Conservation (phyloP, 345 rosid genomes). For the Physaria fendleri region DNA sequence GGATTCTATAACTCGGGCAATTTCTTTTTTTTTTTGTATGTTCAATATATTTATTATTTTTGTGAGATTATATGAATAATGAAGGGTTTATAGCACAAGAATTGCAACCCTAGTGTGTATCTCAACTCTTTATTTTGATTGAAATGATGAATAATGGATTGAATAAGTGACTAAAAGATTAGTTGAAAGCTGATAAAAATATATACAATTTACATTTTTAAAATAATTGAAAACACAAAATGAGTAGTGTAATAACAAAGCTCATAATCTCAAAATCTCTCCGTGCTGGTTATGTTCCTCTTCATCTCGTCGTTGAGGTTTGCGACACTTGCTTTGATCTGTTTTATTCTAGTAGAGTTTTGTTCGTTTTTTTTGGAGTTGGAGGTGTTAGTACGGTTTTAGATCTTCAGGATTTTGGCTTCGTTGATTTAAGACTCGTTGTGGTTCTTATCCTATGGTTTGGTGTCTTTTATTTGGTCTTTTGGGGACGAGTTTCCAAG, state of each 20-base stretch:
- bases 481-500: too few relatives aligned
- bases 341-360: too few relatives aligned
- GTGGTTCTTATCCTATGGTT: too few relatives aligned
- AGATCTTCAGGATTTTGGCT: too few relatives aligned
- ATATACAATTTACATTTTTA: background rate
- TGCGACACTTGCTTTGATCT: too few relatives aligned
- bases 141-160: background rate
- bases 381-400: too few relatives aligned
- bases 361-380: too few relatives aligned
- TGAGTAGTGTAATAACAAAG: background rate
- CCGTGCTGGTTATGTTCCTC: too few relatives aligned
- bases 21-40: slow-evolving; percentile 10
- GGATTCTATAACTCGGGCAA: background rate
- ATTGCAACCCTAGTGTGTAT: slow-evolving; percentile 5
- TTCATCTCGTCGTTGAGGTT: too few relatives aligned
- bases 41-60: background rate
- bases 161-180: background rate
- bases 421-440: too few relatives aligned
- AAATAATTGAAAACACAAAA: background rate
- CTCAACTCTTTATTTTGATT: slow-evolving; percentile 3
- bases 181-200: slow-evolving; percentile 8
- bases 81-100: slow-evolving; percentile 7
- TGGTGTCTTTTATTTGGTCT: too few relatives aligned
- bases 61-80: slow-evolving; percentile 26
- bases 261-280: background rate